A percentile compares a stretch with the other conserved stretches of the same genome.
These are phyloP conservation scores for Phoenix dactylifera DNA, from an alignment of 176 grass and related monocot genomes.

Conservation along the genomic window DNA sequence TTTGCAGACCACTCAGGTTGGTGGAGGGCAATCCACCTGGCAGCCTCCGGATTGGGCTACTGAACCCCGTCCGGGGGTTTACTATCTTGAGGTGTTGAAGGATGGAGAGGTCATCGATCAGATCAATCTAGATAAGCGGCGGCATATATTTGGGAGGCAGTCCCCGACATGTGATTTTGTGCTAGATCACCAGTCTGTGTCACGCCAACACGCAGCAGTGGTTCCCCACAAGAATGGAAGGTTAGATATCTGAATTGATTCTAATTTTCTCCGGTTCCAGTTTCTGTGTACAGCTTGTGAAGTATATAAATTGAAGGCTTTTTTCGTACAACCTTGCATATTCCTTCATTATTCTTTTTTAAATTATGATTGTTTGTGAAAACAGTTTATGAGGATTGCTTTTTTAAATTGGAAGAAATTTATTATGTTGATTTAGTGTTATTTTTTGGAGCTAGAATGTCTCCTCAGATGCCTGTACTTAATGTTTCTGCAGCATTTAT, in stretches of 20 bases:
- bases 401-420: too few relatives aligned
- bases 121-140: constrained; percentile 77
- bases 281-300: too few relatives aligned
- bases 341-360: too few relatives aligned
- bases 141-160: constrained; percentile 93
- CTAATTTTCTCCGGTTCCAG: background rate
- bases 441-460: too few relatives aligned
- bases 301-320: too few relatives aligned
- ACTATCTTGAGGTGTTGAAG: constrained; percentile 86
- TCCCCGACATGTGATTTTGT: constrained; percentile 76
- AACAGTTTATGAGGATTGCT: too few relatives aligned
- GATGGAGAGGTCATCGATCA: constrained; percentile 74
- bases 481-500: constrained; percentile 54
- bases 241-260: constrained; percentile 23
- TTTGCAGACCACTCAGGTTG: constrained; percentile 43
- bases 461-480: background rate
- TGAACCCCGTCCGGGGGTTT: constrained; percentile 66
- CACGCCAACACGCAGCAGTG: constrained; percentile 85
- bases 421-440: too few relatives aligned
- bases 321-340: too few relatives aligned
- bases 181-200: constrained; percentile 93
- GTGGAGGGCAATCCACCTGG: constrained; percentile 84
- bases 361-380: too few relatives aligned
- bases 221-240: constrained; percentile 94
- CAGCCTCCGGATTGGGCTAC: constrained; percentile 89